A percentile compares a stretch with the other conserved stretches of the same genome.
phyloP scores from a whole-genome alignment of 306 rosid genomes.

The Rosa chinensis region DNA sequence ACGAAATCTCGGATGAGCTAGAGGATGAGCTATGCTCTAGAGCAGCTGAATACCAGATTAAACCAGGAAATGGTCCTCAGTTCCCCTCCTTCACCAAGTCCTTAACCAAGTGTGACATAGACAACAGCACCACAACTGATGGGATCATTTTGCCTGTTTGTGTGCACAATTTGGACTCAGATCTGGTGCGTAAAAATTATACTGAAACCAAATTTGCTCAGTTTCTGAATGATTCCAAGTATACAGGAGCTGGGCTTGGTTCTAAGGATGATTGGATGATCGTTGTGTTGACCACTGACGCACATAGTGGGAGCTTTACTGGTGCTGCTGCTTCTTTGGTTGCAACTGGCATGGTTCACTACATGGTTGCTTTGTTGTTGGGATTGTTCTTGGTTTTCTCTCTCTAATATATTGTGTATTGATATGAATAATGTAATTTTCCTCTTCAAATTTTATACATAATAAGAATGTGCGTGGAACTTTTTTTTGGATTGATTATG shows the following conservation, averaged over 20 bases:
- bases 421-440: neutral
- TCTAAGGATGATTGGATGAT: slow-evolving; percentile 72
- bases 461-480: neutral
- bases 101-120: slow-evolving; percentile 30
- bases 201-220: slow-evolving; percentile 33
- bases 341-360: slow-evolving; percentile 16
- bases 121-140: slow-evolving; percentile 26
- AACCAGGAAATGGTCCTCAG: slow-evolving; percentile 2
- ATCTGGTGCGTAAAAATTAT: slow-evolving; percentile 39
- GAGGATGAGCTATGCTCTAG: neutral
- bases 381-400: slow-evolving; percentile 1
- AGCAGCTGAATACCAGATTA: neutral
- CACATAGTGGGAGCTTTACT: slow-evolving; percentile 47
- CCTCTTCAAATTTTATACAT: neutral
- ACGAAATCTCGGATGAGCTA: neutral
- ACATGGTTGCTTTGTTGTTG: slow-evolving; percentile 17
- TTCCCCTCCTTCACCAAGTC: slow-evolving; percentile 15
- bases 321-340: slow-evolving; percentile 36
- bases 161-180: slow-evolving; percentile 28
- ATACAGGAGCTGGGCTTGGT: slow-evolving; percentile 60
- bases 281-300: slow-evolving; percentile 48
- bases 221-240: slow-evolving; percentile 57
- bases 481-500: neutral
- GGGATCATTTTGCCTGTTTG: slow-evolving; percentile 41
- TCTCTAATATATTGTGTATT: neutral